Percentiles rank a stretch among this genome's conserved stretches.
Conservation (phyloP, 1,139 yeast species). For the Suhomyces yuchorum region DNA sequence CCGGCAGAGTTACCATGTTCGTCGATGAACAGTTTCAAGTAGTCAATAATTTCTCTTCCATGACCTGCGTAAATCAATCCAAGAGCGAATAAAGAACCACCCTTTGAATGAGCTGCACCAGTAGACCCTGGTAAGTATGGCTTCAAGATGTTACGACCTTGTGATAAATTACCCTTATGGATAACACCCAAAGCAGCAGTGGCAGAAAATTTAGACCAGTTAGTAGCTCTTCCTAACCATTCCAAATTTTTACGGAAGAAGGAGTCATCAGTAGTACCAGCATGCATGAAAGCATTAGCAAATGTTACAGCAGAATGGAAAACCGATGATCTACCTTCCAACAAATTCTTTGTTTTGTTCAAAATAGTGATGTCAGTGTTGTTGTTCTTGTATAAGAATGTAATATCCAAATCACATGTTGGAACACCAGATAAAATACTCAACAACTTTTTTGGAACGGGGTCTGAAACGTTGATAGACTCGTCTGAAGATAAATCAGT, state of each 20-base stretch:
- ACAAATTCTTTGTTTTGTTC: slow-evolving; percentile 74
- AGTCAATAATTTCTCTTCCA: slow-evolving; percentile 85
- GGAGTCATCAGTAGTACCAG: slow-evolving; percentile 95
- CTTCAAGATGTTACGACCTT: slow-evolving; percentile 82
- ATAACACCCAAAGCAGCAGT: slow-evolving; percentile 98
- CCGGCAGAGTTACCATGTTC: slow-evolving; percentile 70
- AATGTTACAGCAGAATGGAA: slow-evolving; percentile 96
- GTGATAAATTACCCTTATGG: slow-evolving; percentile 91
- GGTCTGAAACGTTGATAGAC: slow-evolving; percentile 35
- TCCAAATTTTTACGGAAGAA: slow-evolving; percentile 89
- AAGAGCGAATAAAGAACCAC: slow-evolving; percentile 92
- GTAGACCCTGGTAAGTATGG: slow-evolving; percentile 89
- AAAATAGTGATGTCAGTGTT: slow-evolving; percentile 83
- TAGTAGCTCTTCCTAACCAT: slow-evolving; percentile 95
- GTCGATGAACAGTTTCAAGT: slow-evolving; percentile 71
- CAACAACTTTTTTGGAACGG: slow-evolving; percentile 48
- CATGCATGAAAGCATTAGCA: slow-evolving; percentile 92
- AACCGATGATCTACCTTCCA: slow-evolving; percentile 91
- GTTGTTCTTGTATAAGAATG: slow-evolving; percentile 83
- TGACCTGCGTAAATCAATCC: slow-evolving; percentile 96
- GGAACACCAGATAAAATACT: slow-evolving; percentile 89
- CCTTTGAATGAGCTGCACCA: slow-evolving; percentile 85
- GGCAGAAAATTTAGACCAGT: slow-evolving; percentile 97
- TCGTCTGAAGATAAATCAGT: slow-evolving; percentile 44
- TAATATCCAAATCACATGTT: slow-evolving; percentile 88